Percentiles rank a stretch among this genome's conserved stretches.
phyloP scores from a whole-genome alignment of 2,329 filamentous ascomycete species.

The Gremmenia infestans region DNA sequence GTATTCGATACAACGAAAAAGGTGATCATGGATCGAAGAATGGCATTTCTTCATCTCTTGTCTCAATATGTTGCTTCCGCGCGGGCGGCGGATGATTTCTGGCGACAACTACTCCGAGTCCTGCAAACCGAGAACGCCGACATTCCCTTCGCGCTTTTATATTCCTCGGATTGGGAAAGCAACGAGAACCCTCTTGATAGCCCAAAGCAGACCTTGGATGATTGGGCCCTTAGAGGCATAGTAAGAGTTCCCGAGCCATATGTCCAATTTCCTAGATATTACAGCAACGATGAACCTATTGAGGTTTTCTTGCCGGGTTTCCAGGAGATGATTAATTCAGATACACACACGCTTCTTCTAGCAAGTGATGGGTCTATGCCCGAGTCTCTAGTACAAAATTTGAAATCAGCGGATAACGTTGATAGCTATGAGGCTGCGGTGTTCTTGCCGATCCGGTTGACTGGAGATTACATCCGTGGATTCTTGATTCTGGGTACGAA shows the following conservation, averaged over 20 bases:
- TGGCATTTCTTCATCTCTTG: conserved; percentile 36
- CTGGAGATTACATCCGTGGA: conserved; percentile 59
- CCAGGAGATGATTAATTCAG: conserved; percentile 12
- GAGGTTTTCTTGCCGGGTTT: conserved; percentile 14
- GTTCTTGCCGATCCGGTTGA: conserved; percentile 64
- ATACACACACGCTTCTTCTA: conserved; percentile 13
- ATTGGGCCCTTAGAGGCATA: conserved; percentile 21
- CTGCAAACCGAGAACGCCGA: conserved; percentile 27
- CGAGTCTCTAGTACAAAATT: conserved; percentile 49
- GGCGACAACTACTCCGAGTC: conserved; percentile 25
- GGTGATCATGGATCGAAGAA: conserved; percentile 29
- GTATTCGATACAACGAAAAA: conserved; percentile 19
- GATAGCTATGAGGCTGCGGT: conserved; percentile 61
- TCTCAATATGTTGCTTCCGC: conserved; percentile 30
- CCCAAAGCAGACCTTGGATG: conserved; percentile 7
- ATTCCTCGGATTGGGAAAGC: conserved; percentile 28
- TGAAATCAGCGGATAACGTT: conserved; percentile 59
- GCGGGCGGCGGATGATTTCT: conserved; percentile 33
- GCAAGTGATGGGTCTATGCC: conserved; percentile 49
- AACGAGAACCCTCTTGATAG: conserved; percentile 21
- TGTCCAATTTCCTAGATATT: conserved; percentile 5
- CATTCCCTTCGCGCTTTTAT: conserved; percentile 31
- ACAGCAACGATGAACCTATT: conserved; percentile 4
- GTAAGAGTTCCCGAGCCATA: conserved; percentile 10
- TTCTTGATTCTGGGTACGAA: conserved; percentile 67